Evolutionary conservation across 495 filamentous ascomycete species (phyloP).

Genomic region (Saxophila tyrrhenica): DNA sequence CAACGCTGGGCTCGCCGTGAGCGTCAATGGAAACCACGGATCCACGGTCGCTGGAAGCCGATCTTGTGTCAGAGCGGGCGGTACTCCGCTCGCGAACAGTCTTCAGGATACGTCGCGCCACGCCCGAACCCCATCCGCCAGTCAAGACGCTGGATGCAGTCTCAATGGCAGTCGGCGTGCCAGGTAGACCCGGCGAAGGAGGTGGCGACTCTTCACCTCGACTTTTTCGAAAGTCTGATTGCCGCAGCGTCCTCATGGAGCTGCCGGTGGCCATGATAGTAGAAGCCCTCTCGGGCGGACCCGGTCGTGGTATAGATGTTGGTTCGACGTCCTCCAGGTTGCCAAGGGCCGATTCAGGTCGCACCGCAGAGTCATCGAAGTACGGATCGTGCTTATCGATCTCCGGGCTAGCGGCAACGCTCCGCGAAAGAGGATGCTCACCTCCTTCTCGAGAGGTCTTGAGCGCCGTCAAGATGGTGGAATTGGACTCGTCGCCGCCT

Average conservation of each 20-base stretch:
- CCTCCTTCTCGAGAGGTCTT: constrained; percentile 30
- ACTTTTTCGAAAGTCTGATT: constrained; percentile 16
- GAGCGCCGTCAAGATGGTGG: constrained; percentile 36
- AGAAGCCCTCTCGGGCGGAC: constrained; percentile 39
- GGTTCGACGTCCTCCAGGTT: not conserved
- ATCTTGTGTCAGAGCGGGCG: constrained; percentile 34
- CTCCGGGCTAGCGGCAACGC: constrained; percentile 64
- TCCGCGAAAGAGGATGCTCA: constrained; percentile 77
- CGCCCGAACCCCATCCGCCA: constrained; percentile 5
- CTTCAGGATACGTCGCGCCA: constrained; percentile 40
- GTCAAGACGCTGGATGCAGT: constrained; percentile 27
- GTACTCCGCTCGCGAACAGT: constrained; percentile 33
- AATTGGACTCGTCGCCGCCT: constrained; percentile 54
- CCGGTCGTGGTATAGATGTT: constrained; percentile 28
- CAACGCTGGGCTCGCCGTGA: constrained; percentile 30
- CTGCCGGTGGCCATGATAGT: constrained; percentile 51
- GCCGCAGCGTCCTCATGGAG: constrained; percentile 44
- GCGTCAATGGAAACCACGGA: constrained; percentile 33
- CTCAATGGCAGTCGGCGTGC: constrained; percentile 39
- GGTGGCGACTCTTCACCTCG: constrained; percentile 24
- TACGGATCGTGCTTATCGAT: constrained; percentile 29
- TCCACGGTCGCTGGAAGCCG: constrained; percentile 36
- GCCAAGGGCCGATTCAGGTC: not conserved
- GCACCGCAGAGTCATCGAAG: constrained; percentile 20
- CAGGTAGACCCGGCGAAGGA: constrained; percentile 31